Evolutionary conservation across 768 basidiomycete genomes (phyloP).

Genomic region (Lyophyllum shimeji): DNA sequence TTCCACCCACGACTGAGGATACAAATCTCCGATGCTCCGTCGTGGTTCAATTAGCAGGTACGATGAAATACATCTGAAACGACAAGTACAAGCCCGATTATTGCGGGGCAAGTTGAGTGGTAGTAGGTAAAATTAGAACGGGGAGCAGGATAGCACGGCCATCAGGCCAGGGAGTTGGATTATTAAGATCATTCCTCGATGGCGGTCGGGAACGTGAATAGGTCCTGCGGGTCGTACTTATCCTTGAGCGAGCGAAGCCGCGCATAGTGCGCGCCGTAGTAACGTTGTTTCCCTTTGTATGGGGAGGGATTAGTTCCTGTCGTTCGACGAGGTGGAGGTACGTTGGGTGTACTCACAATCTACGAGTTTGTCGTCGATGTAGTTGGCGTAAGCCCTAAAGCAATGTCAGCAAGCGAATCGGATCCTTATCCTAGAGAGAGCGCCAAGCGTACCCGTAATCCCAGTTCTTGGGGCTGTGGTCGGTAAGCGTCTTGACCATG

Average conservation of each 20-base stretch:
- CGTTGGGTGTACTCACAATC: constrained; percentile 28
- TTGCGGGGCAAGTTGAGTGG: too few relatives aligned
- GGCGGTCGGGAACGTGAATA: constrained; percentile 38
- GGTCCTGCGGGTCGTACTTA: constrained; percentile 34
- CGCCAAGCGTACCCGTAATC: constrained; percentile 25
- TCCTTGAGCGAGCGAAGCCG: constrained; percentile 32
- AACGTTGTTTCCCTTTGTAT: constrained; percentile 36
- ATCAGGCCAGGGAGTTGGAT: too few relatives aligned
- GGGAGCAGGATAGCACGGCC: too few relatives aligned
- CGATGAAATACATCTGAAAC: too few relatives aligned
- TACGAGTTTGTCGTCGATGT: constrained; percentile 34
- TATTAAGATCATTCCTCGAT: constrained; percentile 21
- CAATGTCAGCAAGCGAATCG: not conserved
- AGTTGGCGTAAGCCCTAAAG: constrained; percentile 36
- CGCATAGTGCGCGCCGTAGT: constrained; percentile 31
- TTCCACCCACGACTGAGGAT: too few relatives aligned
- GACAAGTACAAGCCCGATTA: too few relatives aligned
- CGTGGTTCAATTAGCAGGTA: too few relatives aligned
- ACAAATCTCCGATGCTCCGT: too few relatives aligned
- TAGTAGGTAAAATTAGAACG: too few relatives aligned
- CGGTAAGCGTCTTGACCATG: constrained; percentile 24
- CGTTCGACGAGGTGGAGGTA: not conserved
- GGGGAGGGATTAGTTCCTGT: not conserved
- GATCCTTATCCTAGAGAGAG: not conserved
- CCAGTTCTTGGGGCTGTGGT: constrained; percentile 28